Conservation (phyloP, 1,284 basidiomycete species). For the Ganoderma resinaceum region DNA sequence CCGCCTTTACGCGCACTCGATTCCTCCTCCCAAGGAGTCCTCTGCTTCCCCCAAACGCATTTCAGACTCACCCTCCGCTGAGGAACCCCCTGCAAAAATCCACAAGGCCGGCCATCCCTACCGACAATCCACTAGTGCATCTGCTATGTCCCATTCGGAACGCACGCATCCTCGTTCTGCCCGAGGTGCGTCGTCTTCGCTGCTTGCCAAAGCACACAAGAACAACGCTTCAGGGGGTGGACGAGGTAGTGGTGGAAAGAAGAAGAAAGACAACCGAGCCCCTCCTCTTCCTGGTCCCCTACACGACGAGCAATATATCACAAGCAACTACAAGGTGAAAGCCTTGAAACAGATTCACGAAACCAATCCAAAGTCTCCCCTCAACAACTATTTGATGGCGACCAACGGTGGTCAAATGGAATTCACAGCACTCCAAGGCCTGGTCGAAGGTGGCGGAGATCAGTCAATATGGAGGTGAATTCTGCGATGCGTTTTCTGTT, state of each 20-base stretch:
- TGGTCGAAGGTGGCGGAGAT: slow-evolving; percentile 25
- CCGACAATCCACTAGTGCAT: slow-evolving; percentile 11
- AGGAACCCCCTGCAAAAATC: slow-evolving; percentile 34
- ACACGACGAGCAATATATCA: slow-evolving; percentile 41
- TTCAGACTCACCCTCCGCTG: slow-evolving; percentile 24
- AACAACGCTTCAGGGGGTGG: slow-evolving; percentile 27
- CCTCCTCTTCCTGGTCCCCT: slow-evolving; percentile 36
- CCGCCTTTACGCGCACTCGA: slow-evolving; percentile 33
- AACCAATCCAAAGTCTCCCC: slow-evolving; percentile 54
- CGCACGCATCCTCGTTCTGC: slow-evolving; percentile 25
- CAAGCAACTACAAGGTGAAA: slow-evolving; percentile 34
- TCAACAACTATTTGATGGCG: slow-evolving; percentile 44
- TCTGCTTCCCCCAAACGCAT: slow-evolving; percentile 29
- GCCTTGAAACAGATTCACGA: slow-evolving; percentile 42
- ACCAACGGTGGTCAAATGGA: slow-evolving; percentile 18
- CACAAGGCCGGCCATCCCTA: slow-evolving; percentile 28
- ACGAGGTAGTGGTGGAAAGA: slow-evolving; percentile 24
- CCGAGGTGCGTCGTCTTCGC: slow-evolving; percentile 29
- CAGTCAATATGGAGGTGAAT: slow-evolving; percentile 31
- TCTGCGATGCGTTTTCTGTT: neutral
- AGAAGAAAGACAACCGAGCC: slow-evolving; percentile 20
- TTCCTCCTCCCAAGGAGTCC: slow-evolving; percentile 22
- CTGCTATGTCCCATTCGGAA: slow-evolving; percentile 25
- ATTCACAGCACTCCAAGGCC: slow-evolving; percentile 16
- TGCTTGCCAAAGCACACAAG: slow-evolving; percentile 29